Percentiles rank a stretch among this genome's conserved stretches.
Evolutionary conservation across 2,329 filamentous ascomycete genomes (phyloP).

Genomic region (Sporothrix mexicana): DNA sequence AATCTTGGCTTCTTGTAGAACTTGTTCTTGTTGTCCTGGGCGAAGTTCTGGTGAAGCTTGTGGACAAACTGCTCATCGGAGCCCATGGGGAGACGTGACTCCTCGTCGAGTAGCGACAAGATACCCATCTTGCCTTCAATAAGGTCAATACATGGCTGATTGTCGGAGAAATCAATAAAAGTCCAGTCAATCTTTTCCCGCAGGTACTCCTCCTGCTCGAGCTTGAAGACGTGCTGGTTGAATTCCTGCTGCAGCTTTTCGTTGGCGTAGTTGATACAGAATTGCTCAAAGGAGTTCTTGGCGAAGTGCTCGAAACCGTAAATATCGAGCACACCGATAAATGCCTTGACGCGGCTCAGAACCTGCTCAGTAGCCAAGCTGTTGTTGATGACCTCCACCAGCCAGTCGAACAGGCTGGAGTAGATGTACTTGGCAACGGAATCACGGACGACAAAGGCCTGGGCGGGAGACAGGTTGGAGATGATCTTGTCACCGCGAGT

Average conservation of each 20-base stretch:
- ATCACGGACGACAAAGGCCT: constrained; percentile 92
- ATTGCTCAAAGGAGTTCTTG: constrained; percentile 99
- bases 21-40: constrained; percentile 84
- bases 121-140: constrained; percentile 98
- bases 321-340: constrained; percentile 98
- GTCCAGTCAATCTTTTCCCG: constrained; percentile 98
- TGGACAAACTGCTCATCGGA: constrained; percentile 96
- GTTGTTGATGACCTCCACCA: constrained; percentile 94
- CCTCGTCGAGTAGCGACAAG: constrained; percentile 89
- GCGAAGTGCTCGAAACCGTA: constrained; percentile 99
- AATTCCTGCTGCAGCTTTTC: constrained; percentile 99
- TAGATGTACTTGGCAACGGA: constrained; percentile 99
- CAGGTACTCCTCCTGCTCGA: constrained; percentile 97
- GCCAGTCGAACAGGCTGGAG: constrained; percentile 97
- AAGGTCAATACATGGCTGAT: constrained; percentile 97
- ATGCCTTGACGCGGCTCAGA: constrained; percentile 78
- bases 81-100: constrained; percentile 95
- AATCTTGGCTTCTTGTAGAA: constrained; percentile 99
- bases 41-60: constrained; percentile 94
- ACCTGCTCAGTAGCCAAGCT: constrained; percentile 90
- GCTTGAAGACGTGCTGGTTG: constrained; percentile 98
- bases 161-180: constrained; percentile 99
- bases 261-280: constrained; percentile 99
- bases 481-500: constrained; percentile 97
- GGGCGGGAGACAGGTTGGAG: constrained; percentile 90